A percentile compares a stretch with the other conserved stretches of the same genome.
phyloP scores from a whole-genome alignment of 306 rosid genomes.

The Rosa persica region DNA sequence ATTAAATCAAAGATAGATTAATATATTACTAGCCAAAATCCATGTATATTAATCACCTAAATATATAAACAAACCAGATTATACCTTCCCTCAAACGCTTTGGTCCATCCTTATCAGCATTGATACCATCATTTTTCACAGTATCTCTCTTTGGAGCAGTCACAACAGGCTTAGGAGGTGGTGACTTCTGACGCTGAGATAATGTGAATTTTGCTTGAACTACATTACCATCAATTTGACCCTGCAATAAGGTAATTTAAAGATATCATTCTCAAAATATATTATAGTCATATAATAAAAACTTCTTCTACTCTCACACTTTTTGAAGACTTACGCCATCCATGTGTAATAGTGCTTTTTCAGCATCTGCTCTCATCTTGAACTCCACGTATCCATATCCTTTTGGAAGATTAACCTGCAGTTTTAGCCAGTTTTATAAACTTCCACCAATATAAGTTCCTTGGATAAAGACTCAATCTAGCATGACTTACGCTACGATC shows the following conservation, averaged over 20 bases:
- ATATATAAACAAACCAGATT: background rate
- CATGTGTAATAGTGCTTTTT: slow-evolving; percentile 80
- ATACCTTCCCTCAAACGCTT: slow-evolving; percentile 85
- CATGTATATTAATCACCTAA: background rate
- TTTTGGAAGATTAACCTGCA: slow-evolving; percentile 92
- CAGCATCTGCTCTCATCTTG: slow-evolving; percentile 88
- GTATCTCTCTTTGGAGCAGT: slow-evolving; percentile 71
- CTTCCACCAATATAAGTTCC: slow-evolving; percentile 4
- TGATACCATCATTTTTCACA: slow-evolving; percentile 66
- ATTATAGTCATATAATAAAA: slow-evolving; percentile 12
- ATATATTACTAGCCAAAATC: slow-evolving; percentile 3
- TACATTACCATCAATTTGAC: slow-evolving; percentile 94
- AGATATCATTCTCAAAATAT: slow-evolving; percentile 24
- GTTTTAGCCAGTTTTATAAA: slow-evolving; percentile 7
- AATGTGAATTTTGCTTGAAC: slow-evolving; percentile 87
- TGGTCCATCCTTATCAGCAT: slow-evolving; percentile 80
- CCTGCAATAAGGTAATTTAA: slow-evolving; percentile 53
- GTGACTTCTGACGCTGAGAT: slow-evolving; percentile 76
- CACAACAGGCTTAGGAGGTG: slow-evolving; percentile 63
- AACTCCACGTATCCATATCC: slow-evolving; percentile 94
- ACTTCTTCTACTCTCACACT: slow-evolving; percentile 17
- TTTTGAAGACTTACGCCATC: slow-evolving; percentile 76
- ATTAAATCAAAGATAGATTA: slow-evolving; percentile 27
- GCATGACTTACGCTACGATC: slow-evolving; percentile 74
- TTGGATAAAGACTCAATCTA: slow-evolving; percentile 15